Evolutionary conservation across 2,329 filamentous ascomycete species (phyloP).

Genomic region (Phyllosticta ampelicida): DNA sequence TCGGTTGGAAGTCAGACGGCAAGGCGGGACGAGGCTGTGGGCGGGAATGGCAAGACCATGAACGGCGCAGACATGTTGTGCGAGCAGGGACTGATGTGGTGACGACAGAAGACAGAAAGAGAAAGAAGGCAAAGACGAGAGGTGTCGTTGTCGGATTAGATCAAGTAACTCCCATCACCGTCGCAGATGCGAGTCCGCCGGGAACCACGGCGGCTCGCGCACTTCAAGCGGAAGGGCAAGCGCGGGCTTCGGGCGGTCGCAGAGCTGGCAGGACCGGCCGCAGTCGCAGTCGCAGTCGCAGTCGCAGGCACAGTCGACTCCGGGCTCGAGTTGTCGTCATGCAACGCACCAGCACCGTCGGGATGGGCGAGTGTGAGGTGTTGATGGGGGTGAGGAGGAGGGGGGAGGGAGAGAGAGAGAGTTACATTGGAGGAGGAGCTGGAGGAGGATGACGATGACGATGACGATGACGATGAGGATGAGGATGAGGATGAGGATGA

Average conservation of each 20-base stretch:
- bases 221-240: neutral
- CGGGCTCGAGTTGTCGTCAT: constrained; percentile 8
- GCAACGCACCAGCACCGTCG: neutral
- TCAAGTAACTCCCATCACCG: constrained; percentile 39
- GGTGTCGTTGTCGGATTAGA: constrained; percentile 46
- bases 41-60: neutral
- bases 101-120: neutral
- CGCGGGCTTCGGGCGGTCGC: neutral
- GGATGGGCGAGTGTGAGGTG: no score
- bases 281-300: neutral
- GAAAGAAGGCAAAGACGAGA: neutral
- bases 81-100: no score
- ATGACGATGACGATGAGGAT: no score
- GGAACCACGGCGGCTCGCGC: neutral
- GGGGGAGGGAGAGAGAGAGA: neutral
- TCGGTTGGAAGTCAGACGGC: no score
- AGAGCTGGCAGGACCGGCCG: no score
- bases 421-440: no score
- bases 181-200: neutral
- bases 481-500: no score
- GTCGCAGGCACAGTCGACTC: neutral
- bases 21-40: no score
- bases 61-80: neutral
- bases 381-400: neutral
- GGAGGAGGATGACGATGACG: no score